Base-by-base conservation (phyloP, 2,329 filamentous ascomycete species). In the Diaporthe batatas region DNA sequence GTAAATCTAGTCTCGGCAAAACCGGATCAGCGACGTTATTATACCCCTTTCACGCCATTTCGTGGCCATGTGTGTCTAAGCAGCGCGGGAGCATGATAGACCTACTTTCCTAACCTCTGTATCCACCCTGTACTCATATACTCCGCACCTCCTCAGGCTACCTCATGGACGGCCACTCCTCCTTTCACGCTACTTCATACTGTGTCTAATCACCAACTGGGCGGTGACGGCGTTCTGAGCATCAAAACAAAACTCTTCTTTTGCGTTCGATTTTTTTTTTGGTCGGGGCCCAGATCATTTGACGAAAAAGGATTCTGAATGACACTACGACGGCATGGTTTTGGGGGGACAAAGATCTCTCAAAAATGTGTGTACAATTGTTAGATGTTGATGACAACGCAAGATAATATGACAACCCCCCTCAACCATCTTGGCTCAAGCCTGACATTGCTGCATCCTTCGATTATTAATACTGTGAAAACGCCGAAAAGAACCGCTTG, bases 331-430 rank as follows among this genome's bases (percentile, higher is more conserved):
- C 76, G 80, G 81, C 82, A 82, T 84, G 80, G 80, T 81, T 74
- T 79, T 77, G 79, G 79, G 81, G 80, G 80, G 82, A 81, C 80
- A 78, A 79, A 78, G 55, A 81, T 79, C 82, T 80, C 80, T 80
- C 82, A 81, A 79, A 79, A 82, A 82, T 83, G 83, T 84, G 82
- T 85, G 83, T 81, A 81, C 81, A 80, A 77, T 72, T 79, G 78
- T 78, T 81, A 72, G 71, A 75, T 72, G 69, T 71, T 73, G 64
- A 68, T 53, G 81, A 83, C 79, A 81, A 82, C 21, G 32, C 47
- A 83, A 80, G 80, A 84, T 87, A 89, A 89, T 88, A 83, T 82
- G 82, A 86, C 83, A 85, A 89, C 88, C 85, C 87, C 87, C 84
- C 88, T 89, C 88, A 86, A 79, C 75, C 78, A 74, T 62, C 65